Base-by-base conservation (phyloP, 1,139 yeast genomes). In the Blastobotrys aristatus region DNA sequence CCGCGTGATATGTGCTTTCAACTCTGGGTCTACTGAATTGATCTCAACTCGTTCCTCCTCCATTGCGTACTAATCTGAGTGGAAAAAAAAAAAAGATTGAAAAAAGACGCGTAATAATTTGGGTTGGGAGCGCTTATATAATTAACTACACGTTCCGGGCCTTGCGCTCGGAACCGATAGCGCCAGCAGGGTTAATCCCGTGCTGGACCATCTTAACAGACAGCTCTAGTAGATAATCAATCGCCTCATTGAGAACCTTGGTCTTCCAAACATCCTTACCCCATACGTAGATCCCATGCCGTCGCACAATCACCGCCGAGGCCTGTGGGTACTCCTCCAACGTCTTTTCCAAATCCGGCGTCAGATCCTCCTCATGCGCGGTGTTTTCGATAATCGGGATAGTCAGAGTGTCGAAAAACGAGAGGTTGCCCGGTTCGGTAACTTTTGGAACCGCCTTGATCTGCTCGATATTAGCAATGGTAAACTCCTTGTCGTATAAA, bases 271-370 rank as follows among this genome's bases (percentile, higher is more conserved):
- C 87, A 22, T 77, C 80, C 57, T 85, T 89, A 21, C 97, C 97
- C 97, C 97, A 90, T 14, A 89, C 96, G 62, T 84, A 90, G 37
- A 90, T 83, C 0, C 98, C 98, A 61, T 90, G 98, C 62, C 96
- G 75, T 65, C 96, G 77, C 6, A 90, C 97, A 49, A 90, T 72
- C 1, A 90, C 90, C 0, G 97, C 97, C 6, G 89, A 77, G 2
- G 95, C 71, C 0, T 78, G 75, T 1, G 97, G 96, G 57, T 87
- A 84, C 17, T 76, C 71, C 22, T 60, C 67, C 49, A 89, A 77
- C 1, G 90, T 84, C 48, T 75, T 69, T 55, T 79, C 79, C 44
- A 90, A 71, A 20, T 80, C 71, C 3, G 68, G 68, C n/a, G 84
- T 79, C 57, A 90, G 72, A 54, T 88, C 89, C 62, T 87, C 95